A percentile compares a stretch with the other conserved stretches of the same genome.
Evolutionary conservation across 306 rosid species (phyloP).

Genomic region (Pterocarpus santalinus): DNA sequence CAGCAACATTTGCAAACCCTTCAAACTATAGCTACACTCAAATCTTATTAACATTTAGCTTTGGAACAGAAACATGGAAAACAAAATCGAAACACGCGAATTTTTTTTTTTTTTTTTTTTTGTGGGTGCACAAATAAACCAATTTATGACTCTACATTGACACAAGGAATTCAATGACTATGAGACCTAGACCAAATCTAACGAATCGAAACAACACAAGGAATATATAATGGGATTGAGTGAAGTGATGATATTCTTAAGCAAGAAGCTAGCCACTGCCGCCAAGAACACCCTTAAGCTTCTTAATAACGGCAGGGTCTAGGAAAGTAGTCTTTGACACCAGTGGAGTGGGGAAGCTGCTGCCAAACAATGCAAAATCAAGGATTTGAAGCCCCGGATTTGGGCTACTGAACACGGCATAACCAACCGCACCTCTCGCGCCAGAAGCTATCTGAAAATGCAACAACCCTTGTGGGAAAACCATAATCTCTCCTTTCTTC

Average conservation of each 20-base stretch:
- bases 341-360: slow-evolving; percentile 63
- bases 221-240: background rate
- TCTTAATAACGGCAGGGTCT: slow-evolving; percentile 66
- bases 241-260: background rate
- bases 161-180: slow-evolving; percentile 23
- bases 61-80: background rate
- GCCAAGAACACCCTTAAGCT: slow-evolving; percentile 89
- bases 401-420: slow-evolving; percentile 68
- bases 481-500: slow-evolving; percentile 68
- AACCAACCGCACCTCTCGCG: slow-evolving; percentile 50
- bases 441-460: slow-evolving; percentile 75
- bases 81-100: background rate
- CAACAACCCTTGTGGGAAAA: slow-evolving; percentile 86
- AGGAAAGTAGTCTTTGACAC: slow-evolving; percentile 70
- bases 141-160: slow-evolving; percentile 43
- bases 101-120: too few species aligned
- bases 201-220: slow-evolving; percentile 42
- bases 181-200: background rate
- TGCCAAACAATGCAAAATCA: slow-evolving; percentile 80
- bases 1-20: slow-evolving; percentile 23
- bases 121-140: background rate
- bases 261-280: slow-evolving; percentile 53
- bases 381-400: slow-evolving; percentile 86
- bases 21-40: background rate
- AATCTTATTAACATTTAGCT: background rate